Conservation (phyloP, 2,329 filamentous ascomycete genomes). For the Chalaropsis ovoidea region DNA sequence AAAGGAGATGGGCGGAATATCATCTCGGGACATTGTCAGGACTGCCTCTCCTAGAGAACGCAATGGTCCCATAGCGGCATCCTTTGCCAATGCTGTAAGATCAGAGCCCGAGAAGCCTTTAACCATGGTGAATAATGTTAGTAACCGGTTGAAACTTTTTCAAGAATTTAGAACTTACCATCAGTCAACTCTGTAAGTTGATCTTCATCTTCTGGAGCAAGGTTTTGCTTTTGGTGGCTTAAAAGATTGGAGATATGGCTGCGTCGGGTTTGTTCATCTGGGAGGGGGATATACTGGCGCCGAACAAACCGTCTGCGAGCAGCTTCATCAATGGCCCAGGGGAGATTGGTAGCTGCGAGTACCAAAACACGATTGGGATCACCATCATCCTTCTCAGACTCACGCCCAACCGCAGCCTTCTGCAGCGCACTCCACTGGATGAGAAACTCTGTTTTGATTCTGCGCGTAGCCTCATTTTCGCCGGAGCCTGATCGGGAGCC, state of each 20-base stretch:
- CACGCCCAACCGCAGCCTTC: constrained; percentile 77
- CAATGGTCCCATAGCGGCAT: constrained; percentile 93
- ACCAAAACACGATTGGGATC: constrained; percentile 86
- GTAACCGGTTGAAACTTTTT: neutral
- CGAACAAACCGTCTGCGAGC: constrained; percentile 82
- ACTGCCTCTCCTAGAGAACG: constrained; percentile 82
- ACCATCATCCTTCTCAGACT: constrained; percentile 40
- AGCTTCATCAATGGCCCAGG: constrained; percentile 96
- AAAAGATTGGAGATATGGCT: constrained; percentile 70
- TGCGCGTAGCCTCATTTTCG: constrained; percentile 83
- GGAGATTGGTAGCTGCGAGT: constrained; percentile 86
- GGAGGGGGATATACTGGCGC: constrained; percentile 89
- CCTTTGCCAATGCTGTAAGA: constrained; percentile 91
- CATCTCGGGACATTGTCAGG: constrained; percentile 83
- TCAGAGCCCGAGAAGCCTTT: constrained; percentile 94
- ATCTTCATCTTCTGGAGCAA: constrained; percentile 62
- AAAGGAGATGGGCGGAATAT: constrained; percentile 79
- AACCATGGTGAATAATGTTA: constrained; percentile 10
- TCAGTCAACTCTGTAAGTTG: constrained; percentile 71
- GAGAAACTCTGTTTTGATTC: constrained; percentile 95
- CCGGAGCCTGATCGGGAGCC: constrained; percentile 72
- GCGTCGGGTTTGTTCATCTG: constrained; percentile 70
- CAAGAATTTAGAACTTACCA: constrained; percentile 43
- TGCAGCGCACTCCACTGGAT: constrained; percentile 96
- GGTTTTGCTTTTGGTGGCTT: constrained; percentile 74